Evolutionary conservation across 768 basidiomycete species (phyloP).

Genomic region (Amanita fuliginea): DNA sequence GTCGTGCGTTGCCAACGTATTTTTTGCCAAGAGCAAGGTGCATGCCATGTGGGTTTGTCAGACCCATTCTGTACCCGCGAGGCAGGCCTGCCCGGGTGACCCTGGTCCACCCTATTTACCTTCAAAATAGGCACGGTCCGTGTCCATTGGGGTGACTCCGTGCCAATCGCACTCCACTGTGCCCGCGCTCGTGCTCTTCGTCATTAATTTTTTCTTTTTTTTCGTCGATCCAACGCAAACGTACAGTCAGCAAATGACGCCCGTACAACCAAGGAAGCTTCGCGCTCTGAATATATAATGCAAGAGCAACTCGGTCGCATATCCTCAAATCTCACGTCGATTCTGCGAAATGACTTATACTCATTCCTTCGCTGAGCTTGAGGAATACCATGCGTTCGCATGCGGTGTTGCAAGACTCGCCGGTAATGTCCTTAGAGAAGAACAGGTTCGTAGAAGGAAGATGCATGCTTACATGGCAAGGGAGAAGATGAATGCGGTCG

Average conservation of each 20-base stretch:
- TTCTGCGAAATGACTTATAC: constrained; percentile 7
- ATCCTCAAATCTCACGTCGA: not conserved
- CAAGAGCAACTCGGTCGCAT: not conserved
- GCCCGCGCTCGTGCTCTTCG: not conserved
- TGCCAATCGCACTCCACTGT: not conserved
- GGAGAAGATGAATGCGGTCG: constrained; percentile 16
- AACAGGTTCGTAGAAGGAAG: constrained; percentile 13
- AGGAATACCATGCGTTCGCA: constrained; percentile 11
- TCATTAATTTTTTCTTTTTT: not conserved
- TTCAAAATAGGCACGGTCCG: not conserved
- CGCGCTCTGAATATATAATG: not conserved
- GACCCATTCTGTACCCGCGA: not conserved
- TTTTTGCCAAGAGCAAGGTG: no score
- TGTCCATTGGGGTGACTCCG: not conserved
- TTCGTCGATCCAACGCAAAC: not conserved
- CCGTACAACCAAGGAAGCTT: not conserved
- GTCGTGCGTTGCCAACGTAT: no score
- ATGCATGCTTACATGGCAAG: constrained; percentile 7
- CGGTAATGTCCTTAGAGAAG: constrained; percentile 11
- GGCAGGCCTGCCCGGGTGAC: not conserved
- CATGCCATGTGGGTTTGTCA: not conserved
- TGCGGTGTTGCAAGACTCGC: constrained; percentile 12
- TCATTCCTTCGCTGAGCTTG: constrained; percentile 9
- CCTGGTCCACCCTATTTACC: not conserved
- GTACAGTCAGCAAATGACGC: not conserved